Evolutionary conservation across 495 filamentous ascomycete species (phyloP).

Genomic region (Tuber brumale): DNA sequence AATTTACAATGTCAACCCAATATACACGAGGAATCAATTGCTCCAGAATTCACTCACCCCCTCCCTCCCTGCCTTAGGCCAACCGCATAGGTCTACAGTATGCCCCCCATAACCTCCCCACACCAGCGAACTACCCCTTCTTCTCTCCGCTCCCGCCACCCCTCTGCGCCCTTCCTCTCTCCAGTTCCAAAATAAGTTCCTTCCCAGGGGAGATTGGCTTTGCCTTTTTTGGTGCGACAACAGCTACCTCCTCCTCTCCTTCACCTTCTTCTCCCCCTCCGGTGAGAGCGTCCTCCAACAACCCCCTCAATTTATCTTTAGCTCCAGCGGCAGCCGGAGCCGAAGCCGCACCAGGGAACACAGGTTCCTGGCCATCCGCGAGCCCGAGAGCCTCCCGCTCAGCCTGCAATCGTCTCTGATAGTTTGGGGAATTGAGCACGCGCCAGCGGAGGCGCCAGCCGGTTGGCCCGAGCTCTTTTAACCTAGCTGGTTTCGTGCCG

Average conservation of each 20-base stretch:
- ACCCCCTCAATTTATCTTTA: not conserved
- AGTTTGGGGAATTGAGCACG: conserved; percentile 57
- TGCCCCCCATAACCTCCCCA: not conserved
- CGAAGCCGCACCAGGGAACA: not conserved
- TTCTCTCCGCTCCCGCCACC: not conserved
- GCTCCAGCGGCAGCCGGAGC: not conserved
- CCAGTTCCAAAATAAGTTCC: not conserved
- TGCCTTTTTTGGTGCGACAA: not conserved
- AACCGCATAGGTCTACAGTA: not conserved
- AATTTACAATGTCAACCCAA: not conserved
- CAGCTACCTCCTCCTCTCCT: not conserved
- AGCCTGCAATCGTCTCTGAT: conserved; percentile 18
- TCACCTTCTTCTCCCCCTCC: not conserved
- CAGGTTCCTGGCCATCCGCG: not conserved
- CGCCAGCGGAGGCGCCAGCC: conserved; percentile 85
- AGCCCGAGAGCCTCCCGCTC: conserved; percentile 33
- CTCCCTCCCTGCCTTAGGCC: not conserved
- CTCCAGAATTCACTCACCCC: not conserved
- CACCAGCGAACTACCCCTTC: not conserved
- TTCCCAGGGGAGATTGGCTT: not conserved
- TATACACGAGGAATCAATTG: not conserved
- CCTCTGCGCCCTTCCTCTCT: not conserved
- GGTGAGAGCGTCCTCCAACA: not conserved
- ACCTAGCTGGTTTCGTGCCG: conserved; percentile 60
- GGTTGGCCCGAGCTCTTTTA: conserved; percentile 76